phyloP scores from a whole-genome alignment of 169 alveolate species.

The Cryptosporidium ryanae region DNA sequence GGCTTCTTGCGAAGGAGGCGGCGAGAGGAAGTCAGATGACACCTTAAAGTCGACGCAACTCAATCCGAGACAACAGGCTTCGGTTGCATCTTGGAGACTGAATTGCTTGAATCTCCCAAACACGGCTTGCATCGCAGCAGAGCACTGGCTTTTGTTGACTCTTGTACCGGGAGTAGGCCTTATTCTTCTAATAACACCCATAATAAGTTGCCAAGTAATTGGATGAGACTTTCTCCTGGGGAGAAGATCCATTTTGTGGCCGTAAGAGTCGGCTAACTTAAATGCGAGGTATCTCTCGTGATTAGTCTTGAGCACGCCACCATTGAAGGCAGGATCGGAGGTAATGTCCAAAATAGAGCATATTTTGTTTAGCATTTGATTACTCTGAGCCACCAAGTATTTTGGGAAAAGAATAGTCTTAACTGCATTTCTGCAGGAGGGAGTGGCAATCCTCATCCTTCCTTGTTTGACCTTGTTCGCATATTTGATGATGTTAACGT shows the following conservation, averaged over 20 bases:
- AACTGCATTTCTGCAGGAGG: conserved; percentile 64
- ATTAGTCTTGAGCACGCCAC: conserved; percentile 62
- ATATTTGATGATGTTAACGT: conserved; percentile 62
- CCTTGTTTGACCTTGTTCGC: conserved; percentile 53
- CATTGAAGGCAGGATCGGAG: conserved; percentile 49
- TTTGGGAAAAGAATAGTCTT: conserved; percentile 57
- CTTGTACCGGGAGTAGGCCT: conserved; percentile 1
- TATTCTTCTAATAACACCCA: conserved; percentile 48
- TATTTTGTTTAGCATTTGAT: conserved; percentile 28
- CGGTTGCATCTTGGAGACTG: conserved; percentile 29
- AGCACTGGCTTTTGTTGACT: conserved; percentile 36
- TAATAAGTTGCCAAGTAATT: conserved; percentile 46
- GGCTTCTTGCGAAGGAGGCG: conserved; percentile 64
- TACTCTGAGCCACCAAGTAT: conserved; percentile 52
- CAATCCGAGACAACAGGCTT: conserved; percentile 65
- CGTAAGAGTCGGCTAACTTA: conserved; percentile 56
- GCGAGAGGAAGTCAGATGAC: conserved; percentile 39
- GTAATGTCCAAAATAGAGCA: conserved; percentile 60
- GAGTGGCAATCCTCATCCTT: conserved; percentile 67
- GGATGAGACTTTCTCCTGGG: conserved; percentile 67
- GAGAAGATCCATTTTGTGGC: conserved; percentile 50
- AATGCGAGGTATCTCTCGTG: conserved; percentile 57
- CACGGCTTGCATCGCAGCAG: conserved; percentile 59
- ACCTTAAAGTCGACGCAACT: conserved; percentile 34
- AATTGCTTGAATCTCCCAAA: conserved; percentile 64